Base-by-base conservation (phyloP, 208 protist genomes). In the Porcisia hertigi region DNA sequence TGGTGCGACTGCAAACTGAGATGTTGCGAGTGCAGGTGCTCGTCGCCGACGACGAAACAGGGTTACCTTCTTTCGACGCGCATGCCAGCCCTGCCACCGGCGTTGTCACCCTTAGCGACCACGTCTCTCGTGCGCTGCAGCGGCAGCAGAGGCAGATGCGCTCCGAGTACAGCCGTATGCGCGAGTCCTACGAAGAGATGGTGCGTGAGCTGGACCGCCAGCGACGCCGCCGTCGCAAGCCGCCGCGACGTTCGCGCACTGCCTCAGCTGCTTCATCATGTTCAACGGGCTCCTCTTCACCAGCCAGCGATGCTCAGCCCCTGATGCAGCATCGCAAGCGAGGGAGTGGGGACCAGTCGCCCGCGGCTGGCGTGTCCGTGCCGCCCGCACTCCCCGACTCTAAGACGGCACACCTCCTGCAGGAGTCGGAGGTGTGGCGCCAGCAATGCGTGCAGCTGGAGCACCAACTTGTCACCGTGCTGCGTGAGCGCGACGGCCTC, bases 401-500 rank as follows among this genome's bases (percentile, higher is more conserved):
- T 30, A 66, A 67, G 43, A 49, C 76, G 2, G 71, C 76, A 2
- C 74, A 78, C 58, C 69, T 88, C 30, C 58, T 91, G 30, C 85
- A 92, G 53, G 91, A 97, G 72, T 76, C 83, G 59, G 93, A 95
- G 76, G 80, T 95, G 63, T 96, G 85, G 90, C 88, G 90, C 18
- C 87, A 86, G 54, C 87, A 88, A 67, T 92, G 86, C 77, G 52
- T 90, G 45, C 87, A 95, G 67, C 79, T 97, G 14, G 93, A 97
- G 77, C 84, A 94, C 67, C 82, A 92, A 77, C 65, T 94, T 49
- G 88, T 85, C 30, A 67, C 75, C 34, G 57, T 89, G 20, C 81
- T 97, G 75, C 80, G 73, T 11, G 91, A 97, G 75, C 86, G 93
- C 34, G 93, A 97, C 63, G 73, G 76, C 14, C 80, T 94, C 2